Evolutionary conservation across 2,329 filamentous ascomycete species (phyloP), one percentile per base, ranked within the genome.

Genomic region (Scolecobasidium constrictum): DNA sequence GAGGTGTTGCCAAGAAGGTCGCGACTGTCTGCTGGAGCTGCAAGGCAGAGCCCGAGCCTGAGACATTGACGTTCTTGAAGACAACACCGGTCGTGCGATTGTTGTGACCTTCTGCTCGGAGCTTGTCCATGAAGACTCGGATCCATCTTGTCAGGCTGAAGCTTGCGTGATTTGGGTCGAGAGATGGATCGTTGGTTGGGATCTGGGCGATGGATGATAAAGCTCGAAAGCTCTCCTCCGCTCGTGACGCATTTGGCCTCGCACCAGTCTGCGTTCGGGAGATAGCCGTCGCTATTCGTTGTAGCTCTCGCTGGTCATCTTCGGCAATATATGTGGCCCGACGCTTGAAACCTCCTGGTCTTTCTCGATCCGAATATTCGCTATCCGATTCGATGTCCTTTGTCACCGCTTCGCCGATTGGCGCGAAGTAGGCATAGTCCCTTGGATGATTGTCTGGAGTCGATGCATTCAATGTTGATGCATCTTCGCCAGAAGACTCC

Each of bases 21-120:
- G 65, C 69, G 3, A 86, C 77, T 2, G 75, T 85, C 43, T 77
- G 67, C 53, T 87, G 83, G 1, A 85, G 64, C 48, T 84, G 78
- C 18, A 86, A 56, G 1, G 78, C 78, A 2, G 73, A 69, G 0
- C 80, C 81, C 0, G 77, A 78, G 1, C 82, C 82, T 4, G 69
- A 78, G 0, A 86, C 77, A 44, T 73, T 73, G 23, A 86, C 67
- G 40, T 82, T 68, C 46, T 75, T 75, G 61, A 77, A 84, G 1
- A 73, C 71, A 5, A 85, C 66, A 3, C 79, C 78, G 0, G 78
- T 72, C 5, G 65, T 63, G 49, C 64, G 71, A 47, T 64, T 60
- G 45, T 66, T 68, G 36, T 79, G 62, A 0, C 74, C 72, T 45
- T 81, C 73, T 15, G 68, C 67, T 26, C 75, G 67, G 26, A 79